Conservation (phyloP, 352 stramenopile species). For the Phytophthora tentaculata region DNA sequence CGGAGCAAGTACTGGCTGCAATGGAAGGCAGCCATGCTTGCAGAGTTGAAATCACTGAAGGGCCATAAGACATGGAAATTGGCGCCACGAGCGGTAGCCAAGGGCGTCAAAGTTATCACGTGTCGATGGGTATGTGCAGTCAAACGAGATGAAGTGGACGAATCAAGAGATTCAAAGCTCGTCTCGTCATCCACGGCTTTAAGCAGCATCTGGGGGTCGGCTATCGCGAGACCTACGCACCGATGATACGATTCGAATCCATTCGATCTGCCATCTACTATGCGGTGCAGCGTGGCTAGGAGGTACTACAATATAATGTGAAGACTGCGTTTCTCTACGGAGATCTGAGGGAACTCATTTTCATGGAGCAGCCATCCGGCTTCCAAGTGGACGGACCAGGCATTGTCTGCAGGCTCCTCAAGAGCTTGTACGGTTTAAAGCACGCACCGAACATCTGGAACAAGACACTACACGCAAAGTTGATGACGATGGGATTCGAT, state of each 20-base stretch:
- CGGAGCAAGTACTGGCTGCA: background rate
- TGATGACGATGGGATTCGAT: too few relatives aligned
- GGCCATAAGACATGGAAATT: too few relatives aligned
- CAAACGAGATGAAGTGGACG: conserved; percentile 21
- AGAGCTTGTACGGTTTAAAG: conserved; percentile 14
- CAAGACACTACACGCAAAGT: too few relatives aligned
- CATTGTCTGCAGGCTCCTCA: conserved; percentile 3
- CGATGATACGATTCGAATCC: conserved; percentile 22
- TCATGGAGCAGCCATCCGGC: conserved; percentile 18
- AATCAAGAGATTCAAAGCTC: conserved; percentile 6
- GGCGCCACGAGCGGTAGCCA: background rate
- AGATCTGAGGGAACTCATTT: conserved; percentile 4
- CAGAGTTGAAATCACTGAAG: background rate
- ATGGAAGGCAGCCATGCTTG: background rate
- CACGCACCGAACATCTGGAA: conserved; percentile 17
- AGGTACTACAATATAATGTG: conserved; percentile 13
- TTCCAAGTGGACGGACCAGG: background rate
- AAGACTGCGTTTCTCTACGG: conserved; percentile 24
- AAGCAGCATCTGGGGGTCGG: conserved; percentile 20
- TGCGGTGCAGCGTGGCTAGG: too few relatives aligned
- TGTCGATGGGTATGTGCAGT: conserved; percentile 13
- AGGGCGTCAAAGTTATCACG: conserved; percentile 6
- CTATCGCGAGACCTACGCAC: conserved; percentile 24
- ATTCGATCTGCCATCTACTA: too few relatives aligned
- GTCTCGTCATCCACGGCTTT: conserved; percentile 19